phyloP scores from a whole-genome alignment of 2,329 filamentous ascomycete genomes.

The Botryotinia narcissicola region DNA sequence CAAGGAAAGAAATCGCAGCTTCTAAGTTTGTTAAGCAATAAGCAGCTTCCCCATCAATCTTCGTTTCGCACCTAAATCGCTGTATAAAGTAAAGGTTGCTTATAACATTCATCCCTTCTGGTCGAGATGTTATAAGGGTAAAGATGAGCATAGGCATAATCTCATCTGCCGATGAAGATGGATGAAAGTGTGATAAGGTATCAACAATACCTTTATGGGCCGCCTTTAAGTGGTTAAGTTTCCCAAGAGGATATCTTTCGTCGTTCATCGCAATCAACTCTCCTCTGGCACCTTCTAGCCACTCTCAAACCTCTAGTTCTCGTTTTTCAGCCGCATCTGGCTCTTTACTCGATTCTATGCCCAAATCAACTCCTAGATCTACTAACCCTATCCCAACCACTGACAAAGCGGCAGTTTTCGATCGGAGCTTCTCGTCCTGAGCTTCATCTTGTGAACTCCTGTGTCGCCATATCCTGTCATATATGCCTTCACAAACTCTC shows the following conservation, averaged over 20 bases:
- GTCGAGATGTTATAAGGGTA: constrained; percentile 84
- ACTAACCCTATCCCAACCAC: constrained; percentile 88
- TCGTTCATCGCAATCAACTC: constrained; percentile 81
- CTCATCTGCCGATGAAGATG: constrained; percentile 90
- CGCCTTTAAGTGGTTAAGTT: constrained; percentile 81
- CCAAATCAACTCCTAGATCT: constrained; percentile 78
- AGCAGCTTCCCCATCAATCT: constrained; percentile 88
- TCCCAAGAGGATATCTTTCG: constrained; percentile 83
- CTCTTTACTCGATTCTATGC: constrained; percentile 52
- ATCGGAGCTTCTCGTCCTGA: constrained; percentile 88
- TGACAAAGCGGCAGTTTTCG: constrained; percentile 84
- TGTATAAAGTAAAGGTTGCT: constrained; percentile 97
- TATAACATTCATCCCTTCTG: constrained; percentile 81
- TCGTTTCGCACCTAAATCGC: constrained; percentile 79
- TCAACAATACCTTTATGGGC: constrained; percentile 95
- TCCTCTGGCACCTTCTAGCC: constrained; percentile 67
- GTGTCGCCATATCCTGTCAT: constrained; percentile 87
- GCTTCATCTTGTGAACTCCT: constrained; percentile 90
- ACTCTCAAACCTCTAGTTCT: constrained; percentile 66
- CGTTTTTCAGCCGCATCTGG: constrained; percentile 58
- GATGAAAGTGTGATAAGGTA: constrained; percentile 65
- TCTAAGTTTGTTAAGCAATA: constrained; percentile 97
- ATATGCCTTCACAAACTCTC: constrained; percentile 79
- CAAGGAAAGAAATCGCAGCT: constrained; percentile 88
- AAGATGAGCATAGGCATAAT: constrained; percentile 97